Base-by-base conservation (phyloP, 148 eudicot species). In the Vaccinium myrtillus region DNA sequence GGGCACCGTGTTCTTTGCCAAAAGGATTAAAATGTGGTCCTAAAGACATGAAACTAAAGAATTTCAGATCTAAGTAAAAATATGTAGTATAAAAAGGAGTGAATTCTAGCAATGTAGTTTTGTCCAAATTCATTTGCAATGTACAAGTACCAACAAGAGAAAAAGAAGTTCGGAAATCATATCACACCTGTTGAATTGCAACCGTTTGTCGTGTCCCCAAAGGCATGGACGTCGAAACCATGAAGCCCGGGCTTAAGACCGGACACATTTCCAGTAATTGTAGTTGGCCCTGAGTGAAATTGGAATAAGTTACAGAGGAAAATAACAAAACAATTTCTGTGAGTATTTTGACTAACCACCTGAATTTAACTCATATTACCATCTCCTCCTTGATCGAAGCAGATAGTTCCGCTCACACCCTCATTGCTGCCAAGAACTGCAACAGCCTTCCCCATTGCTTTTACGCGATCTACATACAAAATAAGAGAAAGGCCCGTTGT, bases 151-250 rank as follows among this genome's bases (percentile, higher is more conserved):
- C 78, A 9, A 3, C 76, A 23, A 53, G 6, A 14, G 32, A 59
- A 69, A 8, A 30, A 27, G 43, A 63, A 78, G 6, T 21, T 63
- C 15, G 8, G 48, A 18, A 1, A 32, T n/a, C 78, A 59, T 15
- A n/a, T 51, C 71, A 74, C 90, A 94, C 98, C 98, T 78, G 98
- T 94, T 75, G 98, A 95, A 93, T 93, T 89, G 89, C 98, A 95
- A 56, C 98, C 98, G 65, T 95, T 95, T 58, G 98, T 95, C 50
- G 96, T 95, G 91, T 95, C 98, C 16, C 98, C 98, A 83, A 95
- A 93, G 78, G 98, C 94, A 88, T 95, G 98, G 77, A 94, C 96
- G 82, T 95, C 98, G 81, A 95, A 95, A 83, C 98, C 98, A 89
- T 95, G 98, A 81, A 90, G 98, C 59, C 98, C 98, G 65, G 96